Evolutionary conservation across 140 eudicot species (phyloP), one percentile per base, ranked within the genome.

Genomic region (Oenanthe javanica): DNA sequence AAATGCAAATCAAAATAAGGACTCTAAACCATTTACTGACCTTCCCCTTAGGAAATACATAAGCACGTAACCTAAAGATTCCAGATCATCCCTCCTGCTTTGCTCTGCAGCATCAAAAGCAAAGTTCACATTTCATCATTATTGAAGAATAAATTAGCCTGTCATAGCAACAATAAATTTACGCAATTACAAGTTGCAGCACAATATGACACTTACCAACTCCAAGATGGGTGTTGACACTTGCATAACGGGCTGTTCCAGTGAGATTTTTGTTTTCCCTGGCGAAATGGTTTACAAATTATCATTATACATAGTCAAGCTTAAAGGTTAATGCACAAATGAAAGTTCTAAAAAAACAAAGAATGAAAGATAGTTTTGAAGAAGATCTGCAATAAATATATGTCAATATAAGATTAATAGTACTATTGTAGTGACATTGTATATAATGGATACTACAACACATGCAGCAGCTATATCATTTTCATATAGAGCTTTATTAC

Each of bases 1-100:
- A 23, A 84, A 10, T n/a, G 61, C 45, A 59, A 54, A 10, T 21
- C 51, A 40, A 71, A 55, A 75, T 77, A 38, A 82, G 59, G 13
- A 38, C n/a, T 69, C 12, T 55, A 40, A 63, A 36, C 18, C 3
- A 19, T 78, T 47, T 80, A 69, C 59, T 76, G 82, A 94, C 98
- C 98, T 94, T 92, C 97, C 97, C 81, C 98, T 87, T 76, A 94
- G 83, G 79, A 94, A 94, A 82, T 94, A 94, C 98, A 94, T 92
- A 52, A 94, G 98, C 82, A 94, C 96, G 77, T 92, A 94, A 78
- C 98, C 98, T 83, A 94, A 97, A 85, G 94, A 94, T 84, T 94
- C 98, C 82, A 94, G 85, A 84, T 94, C 98, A 82, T 94, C 98
- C 84, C 98, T 87, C 85, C 98, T 89, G 82, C 98, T 94, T 92